Evolutionary conservation across 1,284 basidiomycete genomes (phyloP).

Genomic region (Tetrapyrgos nigripes): DNA sequence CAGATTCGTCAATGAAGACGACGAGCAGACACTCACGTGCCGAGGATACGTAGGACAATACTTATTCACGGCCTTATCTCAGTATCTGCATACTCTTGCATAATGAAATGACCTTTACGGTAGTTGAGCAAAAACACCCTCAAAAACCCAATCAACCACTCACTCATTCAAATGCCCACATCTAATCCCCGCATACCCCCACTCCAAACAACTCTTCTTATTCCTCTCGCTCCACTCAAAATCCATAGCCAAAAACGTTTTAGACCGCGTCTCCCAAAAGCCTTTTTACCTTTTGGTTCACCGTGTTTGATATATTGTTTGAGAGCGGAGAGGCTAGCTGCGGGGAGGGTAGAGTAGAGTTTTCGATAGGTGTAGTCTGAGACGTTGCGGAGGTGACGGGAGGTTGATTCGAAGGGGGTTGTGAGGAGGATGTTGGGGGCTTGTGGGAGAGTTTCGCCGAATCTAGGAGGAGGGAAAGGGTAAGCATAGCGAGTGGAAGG

Average conservation of each 20-base stretch:
- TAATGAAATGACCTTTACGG: constrained; percentile 84
- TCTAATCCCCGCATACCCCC: constrained; percentile 81
- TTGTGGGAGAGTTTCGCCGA: constrained; percentile 74
- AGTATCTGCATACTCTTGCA: constrained; percentile 80
- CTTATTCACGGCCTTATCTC: constrained; percentile 71
- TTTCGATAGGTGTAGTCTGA: constrained; percentile 79
- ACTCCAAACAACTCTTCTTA: constrained; percentile 71
- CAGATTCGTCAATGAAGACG: too few species aligned
- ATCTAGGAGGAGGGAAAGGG: too few species aligned
- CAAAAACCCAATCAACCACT: constrained; percentile 48
- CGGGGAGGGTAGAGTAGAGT: constrained; percentile 74
- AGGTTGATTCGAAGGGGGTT: constrained; percentile 69
- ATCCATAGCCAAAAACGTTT: constrained; percentile 77
- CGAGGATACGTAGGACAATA: constrained; percentile 66
- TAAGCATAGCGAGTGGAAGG: too few species aligned
- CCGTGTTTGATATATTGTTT: constrained; percentile 74
- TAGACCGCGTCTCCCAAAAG: constrained; percentile 76
- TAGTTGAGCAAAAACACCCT: too few species aligned
- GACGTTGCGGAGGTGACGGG: constrained; percentile 73
- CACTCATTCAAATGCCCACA: constrained; percentile 78
- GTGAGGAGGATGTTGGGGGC: constrained; percentile 72
- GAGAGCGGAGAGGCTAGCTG: constrained; percentile 71
- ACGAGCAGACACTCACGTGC: constrained; percentile 57
- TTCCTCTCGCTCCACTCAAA: constrained; percentile 85
- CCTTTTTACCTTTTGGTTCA: constrained; percentile 68